A percentile compares a stretch with the other conserved stretches of the same genome.
Evolutionary conservation across 1,284 basidiomycete genomes (phyloP).

Genomic region (Leucoagaricus sp.): DNA sequence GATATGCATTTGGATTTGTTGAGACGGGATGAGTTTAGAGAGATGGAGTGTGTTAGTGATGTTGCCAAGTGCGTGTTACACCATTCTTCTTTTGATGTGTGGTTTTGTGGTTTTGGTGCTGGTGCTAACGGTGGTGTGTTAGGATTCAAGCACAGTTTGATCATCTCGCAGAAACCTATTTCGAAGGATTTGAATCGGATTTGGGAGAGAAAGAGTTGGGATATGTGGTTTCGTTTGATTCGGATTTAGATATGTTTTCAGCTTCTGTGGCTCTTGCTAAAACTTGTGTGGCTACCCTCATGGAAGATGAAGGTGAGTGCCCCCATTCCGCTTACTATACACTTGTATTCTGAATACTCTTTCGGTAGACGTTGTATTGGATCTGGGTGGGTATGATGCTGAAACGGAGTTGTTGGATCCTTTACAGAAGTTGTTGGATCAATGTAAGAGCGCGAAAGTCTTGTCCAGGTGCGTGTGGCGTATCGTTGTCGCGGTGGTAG

Average conservation of each 20-base stretch:
- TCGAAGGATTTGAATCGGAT: slow-evolving; percentile 80
- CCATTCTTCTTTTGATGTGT: neutral
- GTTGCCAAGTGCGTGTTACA: slow-evolving; percentile 68
- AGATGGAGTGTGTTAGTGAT: slow-evolving; percentile 90
- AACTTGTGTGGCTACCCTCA: slow-evolving; percentile 73
- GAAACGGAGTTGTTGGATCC: slow-evolving; percentile 78
- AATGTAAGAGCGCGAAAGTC: slow-evolving; percentile 78
- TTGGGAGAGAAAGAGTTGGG: slow-evolving; percentile 89
- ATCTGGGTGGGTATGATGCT: slow-evolving; percentile 74
- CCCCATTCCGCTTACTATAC: no score
- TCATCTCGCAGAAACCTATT: slow-evolving; percentile 85
- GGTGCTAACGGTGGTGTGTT: neutral
- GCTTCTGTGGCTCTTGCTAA: slow-evolving; percentile 88
- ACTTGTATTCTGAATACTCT: no score
- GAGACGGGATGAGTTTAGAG: slow-evolving; percentile 86
- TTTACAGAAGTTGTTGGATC: slow-evolving; percentile 78
- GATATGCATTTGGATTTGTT: slow-evolving; percentile 89
- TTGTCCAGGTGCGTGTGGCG: slow-evolving; percentile 66
- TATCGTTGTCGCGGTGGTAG: slow-evolving; percentile 1
- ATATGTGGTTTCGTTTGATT: slow-evolving; percentile 77
- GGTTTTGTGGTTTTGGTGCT: neutral
- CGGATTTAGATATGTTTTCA: slow-evolving; percentile 90
- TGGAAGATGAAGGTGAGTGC: slow-evolving; percentile 76
- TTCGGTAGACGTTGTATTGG: slow-evolving; percentile 72
- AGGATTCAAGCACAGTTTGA: slow-evolving; percentile 92